Conservation (phyloP, 352 stramenopile genomes). For the Phytophthora chlamydospora region DNA sequence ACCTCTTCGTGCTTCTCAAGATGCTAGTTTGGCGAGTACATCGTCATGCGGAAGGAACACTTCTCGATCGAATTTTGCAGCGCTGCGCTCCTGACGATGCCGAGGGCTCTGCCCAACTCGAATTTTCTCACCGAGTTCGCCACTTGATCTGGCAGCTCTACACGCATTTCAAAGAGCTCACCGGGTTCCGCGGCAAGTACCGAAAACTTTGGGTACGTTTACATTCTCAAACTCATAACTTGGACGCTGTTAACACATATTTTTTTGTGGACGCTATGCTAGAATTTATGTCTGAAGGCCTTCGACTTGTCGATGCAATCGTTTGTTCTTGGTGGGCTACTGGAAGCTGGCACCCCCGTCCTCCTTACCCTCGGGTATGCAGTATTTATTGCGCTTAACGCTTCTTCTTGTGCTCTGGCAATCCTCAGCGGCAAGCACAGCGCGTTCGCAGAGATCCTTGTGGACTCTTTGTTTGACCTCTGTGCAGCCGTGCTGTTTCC, state of each 20-base stretch:
- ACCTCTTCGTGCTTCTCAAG: conserved; percentile 28
- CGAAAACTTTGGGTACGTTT: conserved; percentile 47
- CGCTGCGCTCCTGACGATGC: conserved; percentile 4
- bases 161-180: conserved; percentile 32
- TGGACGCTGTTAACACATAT: background rate
- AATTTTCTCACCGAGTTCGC: too few species aligned
- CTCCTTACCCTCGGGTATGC: conserved; percentile 28
- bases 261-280: background rate
- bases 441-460: conserved; percentile 40
- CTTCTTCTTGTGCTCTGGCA: conserved; percentile 24
- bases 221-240: background rate
- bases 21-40: conserved; percentile 32
- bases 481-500: conserved; percentile 37
- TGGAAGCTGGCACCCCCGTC: conserved; percentile 39
- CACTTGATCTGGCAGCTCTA: conserved; percentile 26
- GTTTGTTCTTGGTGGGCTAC: conserved; percentile 29
- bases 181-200: conserved; percentile 29
- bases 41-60: conserved; percentile 9
- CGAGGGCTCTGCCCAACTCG: background rate
- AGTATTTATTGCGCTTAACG: conserved; percentile 31
- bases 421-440: conserved; percentile 29
- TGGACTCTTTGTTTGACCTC: conserved; percentile 50
- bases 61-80: conserved; percentile 11
- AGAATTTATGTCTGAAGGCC: conserved; percentile 46
- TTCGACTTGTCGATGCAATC: conserved; percentile 40